These are phyloP conservation scores for Colletotrichum echinochloae DNA, from an alignment of 2,329 filamentous ascomycete genomes.

Conservation along the genomic window DNA sequence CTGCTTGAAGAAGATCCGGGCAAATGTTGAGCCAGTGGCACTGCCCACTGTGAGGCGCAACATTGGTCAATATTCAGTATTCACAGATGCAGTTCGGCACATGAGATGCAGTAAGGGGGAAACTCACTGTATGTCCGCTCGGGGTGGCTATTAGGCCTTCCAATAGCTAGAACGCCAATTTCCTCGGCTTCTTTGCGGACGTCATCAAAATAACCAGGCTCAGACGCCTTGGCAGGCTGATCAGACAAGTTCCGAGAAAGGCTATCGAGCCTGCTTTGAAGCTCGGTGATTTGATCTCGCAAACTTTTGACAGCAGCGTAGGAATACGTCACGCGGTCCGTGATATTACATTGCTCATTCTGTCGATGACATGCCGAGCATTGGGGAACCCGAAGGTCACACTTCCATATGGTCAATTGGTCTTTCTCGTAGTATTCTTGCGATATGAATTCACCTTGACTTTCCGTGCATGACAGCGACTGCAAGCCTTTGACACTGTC, in stretches of 20 bases:
- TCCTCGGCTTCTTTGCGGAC: constrained; percentile 44
- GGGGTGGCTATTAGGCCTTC: constrained; percentile 35
- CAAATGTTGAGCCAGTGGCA: constrained; percentile 45
- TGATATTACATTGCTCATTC: constrained; percentile 41
- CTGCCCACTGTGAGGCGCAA: constrained; percentile 40
- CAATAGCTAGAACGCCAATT: constrained; percentile 43
- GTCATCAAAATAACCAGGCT: constrained; percentile 12
- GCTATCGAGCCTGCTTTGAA: constrained; percentile 24
- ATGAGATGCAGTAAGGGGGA: too few species aligned
- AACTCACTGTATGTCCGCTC: constrained; percentile 43
- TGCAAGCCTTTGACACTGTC: constrained; percentile 38
- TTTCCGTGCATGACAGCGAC: constrained; percentile 40
- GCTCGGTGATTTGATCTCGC: constrained; percentile 24
- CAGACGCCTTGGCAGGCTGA: background rate
- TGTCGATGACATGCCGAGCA: constrained; percentile 38
- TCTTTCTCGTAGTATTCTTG: background rate
- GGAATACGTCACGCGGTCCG: constrained; percentile 41
- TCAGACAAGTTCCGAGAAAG: background rate
- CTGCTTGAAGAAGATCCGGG: constrained; percentile 46
- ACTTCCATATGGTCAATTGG: constrained; percentile 27
- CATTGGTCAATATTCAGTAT: background rate
- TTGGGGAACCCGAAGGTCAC: constrained; percentile 46
- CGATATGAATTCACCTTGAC: constrained; percentile 43
- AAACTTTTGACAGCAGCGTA: constrained; percentile 37
- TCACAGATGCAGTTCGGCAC: background rate